Base-by-base conservation (phyloP, 225 moss, liverwort and hornwort species). In the Bryum argenteum region DNA sequence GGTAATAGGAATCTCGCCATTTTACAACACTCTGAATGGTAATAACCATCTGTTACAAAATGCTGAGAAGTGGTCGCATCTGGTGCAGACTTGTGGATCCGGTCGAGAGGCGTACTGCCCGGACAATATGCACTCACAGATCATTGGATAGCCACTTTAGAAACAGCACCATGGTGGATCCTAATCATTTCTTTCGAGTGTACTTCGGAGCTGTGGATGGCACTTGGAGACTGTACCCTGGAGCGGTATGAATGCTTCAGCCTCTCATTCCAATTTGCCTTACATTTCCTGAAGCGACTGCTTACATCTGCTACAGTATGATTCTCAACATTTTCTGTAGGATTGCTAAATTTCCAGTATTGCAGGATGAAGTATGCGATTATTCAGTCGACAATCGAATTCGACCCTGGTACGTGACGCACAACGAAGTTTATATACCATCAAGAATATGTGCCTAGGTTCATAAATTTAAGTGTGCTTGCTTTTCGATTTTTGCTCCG, bases 131-230 rank as follows among this genome's bases (percentile, higher is more conserved):
- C 43, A 55, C 33, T 1, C 64, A 73, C 0, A 73, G 55, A 43
- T 18, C 54, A 0, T 55, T 73, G 73, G 73, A 73, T 44, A 43
- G 18, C 24, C 3, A 43, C 28, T 73, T 73, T 15, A 64, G 28
- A 0, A 55, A 0, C 14, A 72, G 54, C 26, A 63, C 42, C 44
- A 43, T 64, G 14, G 23, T 0, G 7, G 0, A 64, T 22, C 1
- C 18, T 9, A 0, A 0, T 0, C 64, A 0, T 19, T 43, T 73
- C 55, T 73, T 73, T 55, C 28, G 54, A 8, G 64, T 44, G 0
- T 64, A 9, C 14, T 64, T 63, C 0, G 73, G 55, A 64, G 54
- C 64, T 7, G 73, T 73, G 19, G 73, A 73, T 3, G 73, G 73
- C 15, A 73, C 73, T 18, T 1, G 3, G 0, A 54, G 64, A 0